Evolutionary conservation across 306 rosid species (phyloP).

Genomic region (Cajanus cajan): DNA sequence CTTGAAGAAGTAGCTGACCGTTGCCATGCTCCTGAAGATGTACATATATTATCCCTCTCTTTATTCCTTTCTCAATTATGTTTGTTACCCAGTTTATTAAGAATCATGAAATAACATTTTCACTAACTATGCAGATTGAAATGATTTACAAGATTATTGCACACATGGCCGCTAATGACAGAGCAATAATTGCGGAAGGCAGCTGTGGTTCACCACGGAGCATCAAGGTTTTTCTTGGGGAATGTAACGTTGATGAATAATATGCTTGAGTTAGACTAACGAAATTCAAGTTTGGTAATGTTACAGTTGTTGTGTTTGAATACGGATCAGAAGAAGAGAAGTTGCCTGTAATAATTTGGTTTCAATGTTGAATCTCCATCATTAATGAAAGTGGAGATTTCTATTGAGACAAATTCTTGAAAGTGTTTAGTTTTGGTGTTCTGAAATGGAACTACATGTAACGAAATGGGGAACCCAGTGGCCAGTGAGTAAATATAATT

Average conservation of each 20-base stretch:
- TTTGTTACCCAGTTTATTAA: not conserved
- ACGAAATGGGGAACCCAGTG: not conserved
- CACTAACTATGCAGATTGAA: constrained; percentile 58
- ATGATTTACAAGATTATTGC: constrained; percentile 85
- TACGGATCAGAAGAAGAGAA: constrained; percentile 16
- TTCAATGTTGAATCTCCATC: constrained; percentile 19
- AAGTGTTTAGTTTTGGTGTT: not conserved
- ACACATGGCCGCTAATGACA: constrained; percentile 90
- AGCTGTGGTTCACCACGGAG: constrained; percentile 88
- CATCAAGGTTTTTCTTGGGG: constrained; percentile 75
- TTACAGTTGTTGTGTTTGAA: not conserved
- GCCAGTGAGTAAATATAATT: not conserved
- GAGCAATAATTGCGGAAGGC: constrained; percentile 93
- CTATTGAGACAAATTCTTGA: not conserved
- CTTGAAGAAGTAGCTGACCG: constrained; percentile 45
- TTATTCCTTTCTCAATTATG: not conserved
- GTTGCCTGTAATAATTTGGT: constrained; percentile 33
- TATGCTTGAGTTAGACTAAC: constrained; percentile 41
- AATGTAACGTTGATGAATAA: constrained; percentile 68
- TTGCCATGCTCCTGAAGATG: constrained; percentile 78
- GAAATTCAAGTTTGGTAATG: not conserved
- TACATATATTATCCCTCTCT: constrained; percentile 20
- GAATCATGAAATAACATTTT: not conserved
- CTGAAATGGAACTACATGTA: not conserved
- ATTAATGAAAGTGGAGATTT: constrained; percentile 27